Conservation (phyloP, 2,329 filamentous ascomycete genomes). For the Colletotrichum godetiae region DNA sequence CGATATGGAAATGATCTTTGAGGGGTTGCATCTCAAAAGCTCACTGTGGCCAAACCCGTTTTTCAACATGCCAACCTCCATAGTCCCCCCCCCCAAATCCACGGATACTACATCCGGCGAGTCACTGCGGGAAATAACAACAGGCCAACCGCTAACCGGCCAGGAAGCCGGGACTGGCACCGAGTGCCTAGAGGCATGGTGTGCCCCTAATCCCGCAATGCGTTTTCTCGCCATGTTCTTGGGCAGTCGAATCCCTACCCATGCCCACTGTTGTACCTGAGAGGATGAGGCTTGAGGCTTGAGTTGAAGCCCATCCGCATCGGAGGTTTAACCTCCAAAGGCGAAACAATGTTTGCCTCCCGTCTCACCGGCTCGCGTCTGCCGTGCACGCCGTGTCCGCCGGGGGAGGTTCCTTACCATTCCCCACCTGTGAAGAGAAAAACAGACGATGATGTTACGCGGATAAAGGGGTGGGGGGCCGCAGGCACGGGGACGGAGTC, state of each 20-base stretch:
- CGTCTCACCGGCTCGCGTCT: constrained; percentile 17
- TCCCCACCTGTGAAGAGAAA: background rate
- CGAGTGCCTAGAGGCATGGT: background rate
- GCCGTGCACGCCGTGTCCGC: constrained; percentile 16
- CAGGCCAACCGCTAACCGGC: background rate
- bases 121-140: background rate
- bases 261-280: background rate
- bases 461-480: background rate
- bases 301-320: constrained; percentile 5
- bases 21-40: constrained; percentile 9
- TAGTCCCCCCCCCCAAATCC: background rate
- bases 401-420: background rate
- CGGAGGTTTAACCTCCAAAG: constrained; percentile 18
- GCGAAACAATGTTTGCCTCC: constrained; percentile 32
- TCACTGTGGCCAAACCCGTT: constrained; percentile 4
- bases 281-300: constrained; percentile 1
- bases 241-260: constrained; percentile 11
- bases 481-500: background rate
- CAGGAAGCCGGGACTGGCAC: background rate
- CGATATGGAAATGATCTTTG: constrained; percentile 25
- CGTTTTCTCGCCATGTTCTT: background rate
- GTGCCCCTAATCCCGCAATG: background rate
- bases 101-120: constrained; percentile 5
- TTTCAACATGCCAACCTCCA: constrained; percentile 1
- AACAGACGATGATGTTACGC: background rate